phyloP scores from a whole-genome alignment of 2,329 filamentous ascomycete species.

The Fusarium sp. region DNA sequence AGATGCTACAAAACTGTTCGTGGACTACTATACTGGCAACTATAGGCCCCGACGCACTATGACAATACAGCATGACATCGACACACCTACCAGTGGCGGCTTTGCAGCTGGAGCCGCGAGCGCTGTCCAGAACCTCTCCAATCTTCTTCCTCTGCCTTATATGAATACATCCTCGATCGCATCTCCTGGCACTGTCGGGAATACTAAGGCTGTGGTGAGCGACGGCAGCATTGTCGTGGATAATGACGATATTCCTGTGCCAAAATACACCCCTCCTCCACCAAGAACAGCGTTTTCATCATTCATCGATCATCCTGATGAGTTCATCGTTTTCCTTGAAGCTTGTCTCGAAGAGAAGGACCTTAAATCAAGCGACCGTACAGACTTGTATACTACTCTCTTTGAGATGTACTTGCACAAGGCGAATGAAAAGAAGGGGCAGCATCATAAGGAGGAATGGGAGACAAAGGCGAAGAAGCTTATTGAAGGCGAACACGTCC shows the following conservation, averaged over 20 bases:
- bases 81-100: slow-evolving; percentile 55
- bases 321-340: slow-evolving; percentile 94
- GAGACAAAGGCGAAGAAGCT: slow-evolving; percentile 90
- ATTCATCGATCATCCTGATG: slow-evolving; percentile 91
- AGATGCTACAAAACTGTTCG: slow-evolving; percentile 87
- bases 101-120: slow-evolving; percentile 71
- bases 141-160: slow-evolving; percentile 85
- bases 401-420: slow-evolving; percentile 99
- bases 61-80: slow-evolving; percentile 50
- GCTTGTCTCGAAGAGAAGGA: slow-evolving; percentile 80
- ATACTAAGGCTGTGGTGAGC: slow-evolving; percentile 61
- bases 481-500: slow-evolving; percentile 81
- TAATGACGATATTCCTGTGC: slow-evolving; percentile 57
- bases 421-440: slow-evolving; percentile 78
- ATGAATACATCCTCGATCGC: slow-evolving; percentile 74
- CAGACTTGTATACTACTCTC: slow-evolving; percentile 91
- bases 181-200: slow-evolving; percentile 63
- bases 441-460: slow-evolving; percentile 78
- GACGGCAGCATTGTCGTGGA: slow-evolving; percentile 65
- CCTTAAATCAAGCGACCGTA: slow-evolving; percentile 78
- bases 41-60: slow-evolving; percentile 79
- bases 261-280: slow-evolving; percentile 80
- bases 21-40: slow-evolving; percentile 91
- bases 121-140: slow-evolving; percentile 86
- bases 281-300: slow-evolving; percentile 93